Evolutionary conservation across 2,329 filamentous ascomycete genomes (phyloP).

Genomic region (Aureobasidium leucospermi): DNA sequence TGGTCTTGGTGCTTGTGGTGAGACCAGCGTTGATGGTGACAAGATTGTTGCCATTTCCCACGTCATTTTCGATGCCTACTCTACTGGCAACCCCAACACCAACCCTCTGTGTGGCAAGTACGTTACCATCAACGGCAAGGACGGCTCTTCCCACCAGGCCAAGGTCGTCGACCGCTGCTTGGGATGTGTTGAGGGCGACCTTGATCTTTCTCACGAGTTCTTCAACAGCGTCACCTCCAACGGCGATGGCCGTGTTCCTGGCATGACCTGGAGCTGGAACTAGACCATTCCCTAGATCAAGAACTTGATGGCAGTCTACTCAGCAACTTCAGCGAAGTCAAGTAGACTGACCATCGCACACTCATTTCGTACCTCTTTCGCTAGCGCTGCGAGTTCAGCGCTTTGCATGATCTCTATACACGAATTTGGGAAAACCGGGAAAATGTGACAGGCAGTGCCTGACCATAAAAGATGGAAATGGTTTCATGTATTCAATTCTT

Average conservation of each 20-base stretch:
- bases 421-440: conserved; percentile 1
- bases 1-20: conserved; percentile 63
- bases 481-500: conserved; percentile 1
- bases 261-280: conserved; percentile 37
- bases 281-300: conserved; percentile 14
- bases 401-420: conserved; percentile 11
- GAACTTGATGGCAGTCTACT: background rate
- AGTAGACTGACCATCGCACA: background rate
- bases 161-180: conserved; percentile 68
- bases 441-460: conserved; percentile 14
- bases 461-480: background rate
- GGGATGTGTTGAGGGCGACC: conserved; percentile 50
- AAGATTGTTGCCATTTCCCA: conserved; percentile 63
- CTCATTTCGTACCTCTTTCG: conserved; percentile 15
- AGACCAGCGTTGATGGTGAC: conserved; percentile 48
- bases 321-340: conserved; percentile 10
- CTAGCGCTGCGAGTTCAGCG: conserved; percentile 13
- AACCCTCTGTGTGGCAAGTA: conserved; percentile 65
- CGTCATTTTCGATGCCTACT: conserved; percentile 50
- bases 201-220: conserved; percentile 51
- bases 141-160: conserved; percentile 53
- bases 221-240: conserved; percentile 30
- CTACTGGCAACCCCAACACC: conserved; percentile 44
- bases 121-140: conserved; percentile 52
- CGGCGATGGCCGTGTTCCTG: conserved; percentile 33